phyloP scores from a whole-genome alignment of 805 yeast genomes.

The Wickerhamomyces alni region DNA sequence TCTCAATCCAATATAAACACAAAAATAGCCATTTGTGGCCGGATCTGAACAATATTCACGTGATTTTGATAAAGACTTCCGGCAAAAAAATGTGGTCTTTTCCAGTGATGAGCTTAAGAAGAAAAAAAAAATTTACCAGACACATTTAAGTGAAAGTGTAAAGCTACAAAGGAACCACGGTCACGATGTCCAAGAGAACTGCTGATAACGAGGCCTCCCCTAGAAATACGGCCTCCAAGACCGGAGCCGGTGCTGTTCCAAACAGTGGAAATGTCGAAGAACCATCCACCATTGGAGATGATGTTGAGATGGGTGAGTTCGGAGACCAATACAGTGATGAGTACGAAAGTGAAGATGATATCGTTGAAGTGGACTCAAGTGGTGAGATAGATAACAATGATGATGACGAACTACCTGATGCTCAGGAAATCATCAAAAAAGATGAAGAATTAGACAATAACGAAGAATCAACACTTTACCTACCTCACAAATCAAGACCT shows the following conservation, averaged over 20 bases:
- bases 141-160: neutral
- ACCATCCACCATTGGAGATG: slow-evolving; percentile 18
- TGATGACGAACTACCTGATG: slow-evolving; percentile 26
- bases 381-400: slow-evolving; percentile 37
- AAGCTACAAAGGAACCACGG: neutral
- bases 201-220: slow-evolving; percentile 15
- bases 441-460: slow-evolving; percentile 31
- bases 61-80: too few species aligned
- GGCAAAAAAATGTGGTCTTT: too few species aligned
- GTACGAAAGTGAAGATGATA: slow-evolving; percentile 86
- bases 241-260: slow-evolving; percentile 13
- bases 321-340: slow-evolving; percentile 91
- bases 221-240: slow-evolving; percentile 22
- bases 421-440: slow-evolving; percentile 29
- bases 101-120: neutral
- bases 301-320: slow-evolving; percentile 71
- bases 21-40: too few species aligned
- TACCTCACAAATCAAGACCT: slow-evolving; percentile 86
- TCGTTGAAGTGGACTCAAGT: slow-evolving; percentile 71
- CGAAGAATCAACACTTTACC: slow-evolving; percentile 49
- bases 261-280: slow-evolving; percentile 23
- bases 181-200: slow-evolving; percentile 22
- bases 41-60: neutral
- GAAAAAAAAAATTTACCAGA: neutral
- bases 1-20: too few species aligned